Conservation (phyloP, 805 yeast genomes). For the Candida wancherniae region DNA sequence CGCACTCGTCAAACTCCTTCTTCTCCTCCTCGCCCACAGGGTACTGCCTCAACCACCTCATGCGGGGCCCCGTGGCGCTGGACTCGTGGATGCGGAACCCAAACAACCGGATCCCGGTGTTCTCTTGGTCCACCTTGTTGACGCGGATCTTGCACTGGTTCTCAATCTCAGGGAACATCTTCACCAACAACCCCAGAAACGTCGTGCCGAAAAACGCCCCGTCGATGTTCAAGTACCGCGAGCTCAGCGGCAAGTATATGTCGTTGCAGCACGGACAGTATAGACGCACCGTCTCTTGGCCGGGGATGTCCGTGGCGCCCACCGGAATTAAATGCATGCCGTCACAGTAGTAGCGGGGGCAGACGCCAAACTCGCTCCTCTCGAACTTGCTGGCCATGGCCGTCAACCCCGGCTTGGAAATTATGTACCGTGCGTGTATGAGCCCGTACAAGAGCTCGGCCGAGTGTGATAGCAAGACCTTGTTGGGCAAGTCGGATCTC, state of each 20-base stretch:
- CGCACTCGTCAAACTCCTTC: slow-evolving; percentile 60
- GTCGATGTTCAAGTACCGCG: slow-evolving; percentile 84
- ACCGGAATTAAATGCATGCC: slow-evolving; percentile 88
- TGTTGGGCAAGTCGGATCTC: slow-evolving; percentile 57
- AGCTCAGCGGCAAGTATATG: slow-evolving; percentile 78
- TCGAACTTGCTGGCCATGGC: slow-evolving; percentile 94
- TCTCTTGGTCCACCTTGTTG: slow-evolving; percentile 43
- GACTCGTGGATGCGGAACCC: slow-evolving; percentile 79
- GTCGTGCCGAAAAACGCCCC: slow-evolving; percentile 97
- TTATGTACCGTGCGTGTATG: slow-evolving; percentile 87
- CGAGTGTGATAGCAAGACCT: slow-evolving; percentile 77
- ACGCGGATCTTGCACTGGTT: slow-evolving; percentile 60
- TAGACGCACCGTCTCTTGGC: slow-evolving; percentile 84
- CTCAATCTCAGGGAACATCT: slow-evolving; percentile 88
- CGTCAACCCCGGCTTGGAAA: slow-evolving; percentile 84
- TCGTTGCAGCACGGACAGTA: slow-evolving; percentile 96
- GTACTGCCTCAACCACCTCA: slow-evolving; percentile 86
- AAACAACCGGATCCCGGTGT: slow-evolving; percentile 70
- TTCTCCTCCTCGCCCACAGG: slow-evolving; percentile 62
- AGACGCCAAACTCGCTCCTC: slow-evolving; percentile 80
- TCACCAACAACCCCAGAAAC: slow-evolving; percentile 87
- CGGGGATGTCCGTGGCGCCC: slow-evolving; percentile 87
- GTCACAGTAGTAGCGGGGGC: slow-evolving; percentile 87
- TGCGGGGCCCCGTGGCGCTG: slow-evolving; percentile 83
- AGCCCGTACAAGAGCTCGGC: slow-evolving; percentile 92